Percentiles rank a stretch among this genome's conserved stretches.
These are phyloP conservation scores for Haplosporangium sp. DNA, from an alignment of 371 early-diverging fungal species.

Conservation along the genomic window DNA sequence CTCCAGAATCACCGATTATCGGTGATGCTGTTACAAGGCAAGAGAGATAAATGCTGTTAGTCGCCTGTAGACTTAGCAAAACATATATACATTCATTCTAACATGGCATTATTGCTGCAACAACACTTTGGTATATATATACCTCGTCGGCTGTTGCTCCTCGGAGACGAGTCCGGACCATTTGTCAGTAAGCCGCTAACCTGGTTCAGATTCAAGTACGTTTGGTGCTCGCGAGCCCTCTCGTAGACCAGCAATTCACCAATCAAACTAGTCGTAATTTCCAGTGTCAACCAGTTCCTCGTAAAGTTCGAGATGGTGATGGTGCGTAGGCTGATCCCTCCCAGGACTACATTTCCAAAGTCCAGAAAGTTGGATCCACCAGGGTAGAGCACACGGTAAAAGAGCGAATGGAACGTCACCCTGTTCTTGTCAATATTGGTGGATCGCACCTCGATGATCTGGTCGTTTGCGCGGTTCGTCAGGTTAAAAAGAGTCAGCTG, in stretches of 20 bases:
- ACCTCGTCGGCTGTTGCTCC: background rate
- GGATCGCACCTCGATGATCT: slow-evolving; percentile 90
- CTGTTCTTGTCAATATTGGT: slow-evolving; percentile 96
- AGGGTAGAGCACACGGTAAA: slow-evolving; percentile 93
- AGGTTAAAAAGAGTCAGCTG: slow-evolving; percentile 94
- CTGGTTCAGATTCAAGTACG: slow-evolving; percentile 24
- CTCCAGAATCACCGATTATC: background rate
- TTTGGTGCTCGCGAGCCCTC: slow-evolving; percentile 41
- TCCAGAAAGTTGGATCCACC: slow-evolving; percentile 94
- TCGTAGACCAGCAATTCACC: slow-evolving; percentile 68
- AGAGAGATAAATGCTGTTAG: background rate
- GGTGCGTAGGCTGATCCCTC: slow-evolving; percentile 83
- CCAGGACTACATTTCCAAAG: slow-evolving; percentile 88
- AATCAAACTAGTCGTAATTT: slow-evolving; percentile 74
- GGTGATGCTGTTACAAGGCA: background rate
- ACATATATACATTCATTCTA: background rate
- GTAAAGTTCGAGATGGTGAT: slow-evolving; percentile 91
- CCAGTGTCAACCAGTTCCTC: slow-evolving; percentile 62
- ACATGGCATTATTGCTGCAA: too few species aligned
- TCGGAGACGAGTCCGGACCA: slow-evolving; percentile 1
- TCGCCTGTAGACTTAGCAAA: background rate
- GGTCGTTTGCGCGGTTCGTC: slow-evolving; percentile 90
- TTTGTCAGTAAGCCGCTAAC: slow-evolving; percentile 14
- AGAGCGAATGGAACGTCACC: slow-evolving; percentile 96
- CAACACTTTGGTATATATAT: background rate